phyloP scores from a whole-genome alignment of 148 eudicot genomes.

The Amaranthus palmeri region DNA sequence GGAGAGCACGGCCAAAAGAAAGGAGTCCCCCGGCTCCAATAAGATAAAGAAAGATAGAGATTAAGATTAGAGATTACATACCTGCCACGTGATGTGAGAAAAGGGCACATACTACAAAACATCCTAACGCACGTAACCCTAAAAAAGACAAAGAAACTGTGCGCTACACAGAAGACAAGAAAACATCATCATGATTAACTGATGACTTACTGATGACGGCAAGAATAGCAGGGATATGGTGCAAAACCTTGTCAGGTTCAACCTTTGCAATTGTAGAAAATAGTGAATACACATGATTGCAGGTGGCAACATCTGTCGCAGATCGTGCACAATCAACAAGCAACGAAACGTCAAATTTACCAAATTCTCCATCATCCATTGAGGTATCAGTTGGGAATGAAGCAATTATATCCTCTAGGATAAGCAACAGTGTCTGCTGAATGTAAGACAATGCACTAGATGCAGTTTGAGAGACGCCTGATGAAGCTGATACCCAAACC shows the following conservation, averaged over 20 bases:
- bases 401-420: conserved; percentile 71
- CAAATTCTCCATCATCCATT: conserved; percentile 29
- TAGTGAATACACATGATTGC: conserved; percentile 73
- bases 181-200: conserved; percentile 65
- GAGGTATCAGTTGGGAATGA: conserved; percentile 31
- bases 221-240: conserved; percentile 58
- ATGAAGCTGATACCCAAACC: conserved; percentile 30
- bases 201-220: conserved; percentile 60
- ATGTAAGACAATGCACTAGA: conserved; percentile 42
- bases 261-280: conserved; percentile 66
- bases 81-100: too few species aligned
- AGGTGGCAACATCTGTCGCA: conserved; percentile 52
- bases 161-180: too few species aligned
- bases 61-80: too few species aligned
- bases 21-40: too few species aligned
- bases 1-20: too few species aligned
- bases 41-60: too few species aligned
- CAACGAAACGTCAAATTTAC: conserved; percentile 47
- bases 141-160: too few species aligned
- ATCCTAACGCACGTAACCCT: too few species aligned
- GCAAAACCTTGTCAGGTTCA: conserved; percentile 50
- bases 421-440: conserved; percentile 64
- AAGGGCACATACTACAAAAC: too few species aligned
- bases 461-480: conserved; percentile 30
- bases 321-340: conserved; percentile 74